Conservation (phyloP, 139 green algal genomes). For the Astrephomene gubernaculifera region DNA sequence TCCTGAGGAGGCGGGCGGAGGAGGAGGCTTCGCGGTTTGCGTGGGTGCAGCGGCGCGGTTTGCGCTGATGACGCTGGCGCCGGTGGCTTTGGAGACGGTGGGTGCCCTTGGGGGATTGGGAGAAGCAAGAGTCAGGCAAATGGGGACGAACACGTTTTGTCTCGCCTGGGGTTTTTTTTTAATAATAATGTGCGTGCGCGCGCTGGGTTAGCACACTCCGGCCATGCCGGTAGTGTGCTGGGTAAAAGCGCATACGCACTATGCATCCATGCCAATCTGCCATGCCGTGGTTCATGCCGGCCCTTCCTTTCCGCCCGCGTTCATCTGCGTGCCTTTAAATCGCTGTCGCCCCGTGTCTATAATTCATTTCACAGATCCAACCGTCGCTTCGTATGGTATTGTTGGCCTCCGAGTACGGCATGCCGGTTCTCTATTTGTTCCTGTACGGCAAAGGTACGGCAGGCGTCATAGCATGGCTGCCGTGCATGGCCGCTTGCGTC, state of each 20-base stretch:
- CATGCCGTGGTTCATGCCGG: too few relatives aligned
- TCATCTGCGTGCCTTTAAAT: too few relatives aligned
- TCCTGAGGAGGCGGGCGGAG: too few relatives aligned
- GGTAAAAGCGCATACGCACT: too few relatives aligned
- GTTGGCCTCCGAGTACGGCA: slow-evolving; percentile 1
- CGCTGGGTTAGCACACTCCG: too few relatives aligned
- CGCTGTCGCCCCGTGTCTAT: not conserved
- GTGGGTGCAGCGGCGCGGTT: not conserved
- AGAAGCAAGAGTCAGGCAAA: too few relatives aligned
- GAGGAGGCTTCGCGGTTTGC: not conserved
- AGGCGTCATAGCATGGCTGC: not conserved
- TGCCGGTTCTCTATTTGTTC: not conserved
- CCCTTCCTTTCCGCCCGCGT: too few relatives aligned
- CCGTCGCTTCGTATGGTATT: not conserved
- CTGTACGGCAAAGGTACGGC: not conserved
- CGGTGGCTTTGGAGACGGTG: slow-evolving; percentile 2
- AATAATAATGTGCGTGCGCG: not conserved
- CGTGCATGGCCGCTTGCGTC: not conserved
- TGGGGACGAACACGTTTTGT: too few relatives aligned
- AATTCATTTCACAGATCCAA: not conserved
- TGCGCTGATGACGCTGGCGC: slow-evolving; percentile 1
- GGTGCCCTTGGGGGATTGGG: too few relatives aligned
- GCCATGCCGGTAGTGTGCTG: too few relatives aligned
- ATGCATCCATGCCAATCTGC: too few relatives aligned
- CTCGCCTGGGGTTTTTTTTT: not conserved